Percentiles rank a stretch among this genome's conserved stretches.
Evolutionary conservation across 2,329 filamentous ascomycete genomes (phyloP).

Genomic region (Colletotrichum sojae): DNA sequence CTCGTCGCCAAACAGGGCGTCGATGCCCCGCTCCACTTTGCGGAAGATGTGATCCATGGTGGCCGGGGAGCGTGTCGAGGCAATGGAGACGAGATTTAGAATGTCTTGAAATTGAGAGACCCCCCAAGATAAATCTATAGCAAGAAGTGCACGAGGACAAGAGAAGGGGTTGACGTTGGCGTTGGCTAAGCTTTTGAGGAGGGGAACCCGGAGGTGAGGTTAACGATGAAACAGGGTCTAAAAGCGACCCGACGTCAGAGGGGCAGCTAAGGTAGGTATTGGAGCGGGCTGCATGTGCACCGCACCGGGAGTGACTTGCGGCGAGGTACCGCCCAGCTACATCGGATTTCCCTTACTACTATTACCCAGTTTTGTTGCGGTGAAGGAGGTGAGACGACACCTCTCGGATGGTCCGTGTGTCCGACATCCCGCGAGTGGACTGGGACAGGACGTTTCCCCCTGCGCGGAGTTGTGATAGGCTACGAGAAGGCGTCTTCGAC

Average conservation of each 20-base stretch:
- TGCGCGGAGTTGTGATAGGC: constrained; percentile 24
- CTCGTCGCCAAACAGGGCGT: constrained; percentile 56
- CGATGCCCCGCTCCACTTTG: constrained; percentile 60
- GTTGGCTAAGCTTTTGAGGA: constrained; percentile 36
- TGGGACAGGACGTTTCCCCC: constrained; percentile 8
- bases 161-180: not conserved
- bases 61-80: constrained; percentile 14
- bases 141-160: constrained; percentile 3
- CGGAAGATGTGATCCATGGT: constrained; percentile 59
- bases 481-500: constrained; percentile 6
- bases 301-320: constrained; percentile 11
- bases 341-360: constrained; percentile 25
- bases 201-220: constrained; percentile 31
- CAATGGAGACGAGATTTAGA: not conserved
- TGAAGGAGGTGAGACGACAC: constrained; percentile 35
- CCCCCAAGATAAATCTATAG: not conserved
- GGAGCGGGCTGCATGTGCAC: constrained; percentile 11
- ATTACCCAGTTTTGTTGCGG: constrained; percentile 25
- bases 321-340: constrained; percentile 14
- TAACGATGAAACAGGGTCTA: constrained; percentile 34
- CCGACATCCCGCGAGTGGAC: constrained; percentile 30
- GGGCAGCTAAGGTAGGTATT: constrained; percentile 9
- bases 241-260: constrained; percentile 39
- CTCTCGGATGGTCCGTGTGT: constrained; percentile 35
- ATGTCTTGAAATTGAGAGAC: constrained; percentile 1